Percentiles rank a stretch among this genome's conserved stretches.
Conservation (phyloP, 2,329 filamentous ascomycete genomes). For the Triangularia setosa region DNA sequence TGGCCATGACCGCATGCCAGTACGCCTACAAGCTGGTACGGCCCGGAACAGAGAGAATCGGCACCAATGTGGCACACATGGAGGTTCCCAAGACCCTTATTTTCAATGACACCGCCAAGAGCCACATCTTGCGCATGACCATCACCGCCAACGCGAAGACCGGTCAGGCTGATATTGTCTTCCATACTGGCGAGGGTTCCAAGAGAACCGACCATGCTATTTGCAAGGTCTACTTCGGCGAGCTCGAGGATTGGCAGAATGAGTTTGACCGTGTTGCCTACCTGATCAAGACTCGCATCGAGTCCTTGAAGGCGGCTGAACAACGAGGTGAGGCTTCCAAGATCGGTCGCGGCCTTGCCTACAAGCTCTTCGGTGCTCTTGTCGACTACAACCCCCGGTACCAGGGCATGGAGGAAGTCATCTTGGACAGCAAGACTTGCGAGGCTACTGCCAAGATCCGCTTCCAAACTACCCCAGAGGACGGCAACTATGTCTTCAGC, state of each 20-base stretch:
- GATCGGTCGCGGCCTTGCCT: slow-evolving; percentile 70
- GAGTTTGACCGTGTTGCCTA: slow-evolving; percentile 68
- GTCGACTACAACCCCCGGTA: slow-evolving; percentile 55
- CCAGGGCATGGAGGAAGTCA: slow-evolving; percentile 56
- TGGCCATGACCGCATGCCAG: slow-evolving; percentile 53
- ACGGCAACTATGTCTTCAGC: slow-evolving; percentile 52
- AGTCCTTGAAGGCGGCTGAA: slow-evolving; percentile 57
- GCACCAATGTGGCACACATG: slow-evolving; percentile 63
- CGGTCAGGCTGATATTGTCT: slow-evolving; percentile 53
- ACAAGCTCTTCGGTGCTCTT: slow-evolving; percentile 62
- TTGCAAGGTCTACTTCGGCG: slow-evolving; percentile 59
- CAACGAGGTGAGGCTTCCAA: slow-evolving; percentile 65
- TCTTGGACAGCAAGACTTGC: slow-evolving; percentile 45
- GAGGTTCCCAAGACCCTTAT: slow-evolving; percentile 69
- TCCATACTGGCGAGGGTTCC: slow-evolving; percentile 56
- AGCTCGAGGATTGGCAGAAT: slow-evolving; percentile 55
- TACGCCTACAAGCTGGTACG: slow-evolving; percentile 63
- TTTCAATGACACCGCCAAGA: slow-evolving; percentile 40
- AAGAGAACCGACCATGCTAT: slow-evolving; percentile 57
- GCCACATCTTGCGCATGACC: slow-evolving; percentile 58
- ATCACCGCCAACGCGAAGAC: slow-evolving; percentile 55
- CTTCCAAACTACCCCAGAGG: slow-evolving; percentile 45
- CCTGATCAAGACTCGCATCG: slow-evolving; percentile 61
- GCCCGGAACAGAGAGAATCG: slow-evolving; percentile 52
- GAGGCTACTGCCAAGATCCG: slow-evolving; percentile 41